Percentiles rank a stretch among this genome's conserved stretches.
Conservation (phyloP, 1,139 yeast species). For the Taphrina confusa region DNA sequence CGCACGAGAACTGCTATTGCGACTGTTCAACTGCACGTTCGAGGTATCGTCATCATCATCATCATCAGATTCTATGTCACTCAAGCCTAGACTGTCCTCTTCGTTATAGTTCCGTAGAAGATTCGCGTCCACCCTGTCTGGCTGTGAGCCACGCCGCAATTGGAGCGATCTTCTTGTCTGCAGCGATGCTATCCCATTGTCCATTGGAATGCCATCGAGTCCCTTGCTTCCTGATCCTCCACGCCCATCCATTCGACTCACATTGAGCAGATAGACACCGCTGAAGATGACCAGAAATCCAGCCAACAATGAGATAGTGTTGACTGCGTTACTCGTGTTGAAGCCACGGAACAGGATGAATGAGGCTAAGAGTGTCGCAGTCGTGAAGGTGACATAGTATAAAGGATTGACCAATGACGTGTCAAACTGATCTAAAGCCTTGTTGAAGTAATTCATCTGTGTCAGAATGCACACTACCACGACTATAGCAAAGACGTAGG, state of each 20-base stretch:
- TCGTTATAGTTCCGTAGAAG: slow-evolving; percentile 16
- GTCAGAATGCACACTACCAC: slow-evolving; percentile 81
- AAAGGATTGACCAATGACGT: slow-evolving; percentile 90
- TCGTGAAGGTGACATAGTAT: slow-evolving; percentile 88
- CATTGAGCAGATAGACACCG: slow-evolving; percentile 78
- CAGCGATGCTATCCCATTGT: slow-evolving; percentile 81
- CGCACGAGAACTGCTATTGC: neutral
- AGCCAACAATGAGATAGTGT: slow-evolving; percentile 78
- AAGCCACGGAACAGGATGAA: slow-evolving; percentile 84
- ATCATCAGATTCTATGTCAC: slow-evolving; percentile 31
- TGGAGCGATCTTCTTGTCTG: slow-evolving; percentile 62
- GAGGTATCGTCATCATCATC: slow-evolving; percentile 3
- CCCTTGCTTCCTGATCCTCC: slow-evolving; percentile 55
- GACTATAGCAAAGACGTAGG: slow-evolving; percentile 75
- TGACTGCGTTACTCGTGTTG: slow-evolving; percentile 78
- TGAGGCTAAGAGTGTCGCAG: slow-evolving; percentile 82
- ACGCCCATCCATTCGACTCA: slow-evolving; percentile 45
- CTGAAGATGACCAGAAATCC: slow-evolving; percentile 86
- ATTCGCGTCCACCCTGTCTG: slow-evolving; percentile 22
- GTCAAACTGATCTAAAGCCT: slow-evolving; percentile 89
- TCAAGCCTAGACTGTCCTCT: slow-evolving; percentile 14
- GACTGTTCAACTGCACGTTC: neutral
- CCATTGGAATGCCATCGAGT: slow-evolving; percentile 75
- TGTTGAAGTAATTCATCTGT: slow-evolving; percentile 91
- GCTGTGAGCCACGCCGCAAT: slow-evolving; percentile 44